These are phyloP conservation scores for Kluyveromyces lactis DNA, from an alignment of 805 yeast species.

Conservation along the genomic window DNA sequence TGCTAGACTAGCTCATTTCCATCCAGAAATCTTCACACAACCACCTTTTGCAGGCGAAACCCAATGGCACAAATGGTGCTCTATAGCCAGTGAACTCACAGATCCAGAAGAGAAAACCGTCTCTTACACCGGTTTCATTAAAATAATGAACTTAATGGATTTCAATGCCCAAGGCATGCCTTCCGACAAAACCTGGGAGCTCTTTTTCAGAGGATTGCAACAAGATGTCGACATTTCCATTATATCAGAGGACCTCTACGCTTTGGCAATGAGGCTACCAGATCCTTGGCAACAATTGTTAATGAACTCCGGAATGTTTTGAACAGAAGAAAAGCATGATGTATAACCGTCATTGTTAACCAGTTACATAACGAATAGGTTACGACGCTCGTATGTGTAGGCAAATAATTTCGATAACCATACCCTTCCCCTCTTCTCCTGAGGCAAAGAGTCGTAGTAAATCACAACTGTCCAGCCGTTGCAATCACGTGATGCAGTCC, in stretches of 20 bases:
- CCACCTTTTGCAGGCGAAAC: slow-evolving; percentile 27
- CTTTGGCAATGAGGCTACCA: slow-evolving; percentile 15
- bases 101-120: slow-evolving; percentile 86
- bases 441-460: no score
- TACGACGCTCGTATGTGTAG: no score
- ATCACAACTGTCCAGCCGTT: no score
- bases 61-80: slow-evolving; percentile 62
- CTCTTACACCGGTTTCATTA: slow-evolving; percentile 78
- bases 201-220: slow-evolving; percentile 21
- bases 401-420: no score
- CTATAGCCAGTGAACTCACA: slow-evolving; percentile 53
- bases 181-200: slow-evolving; percentile 15
- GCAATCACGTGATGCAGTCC: no score
- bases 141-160: slow-evolving; percentile 36
- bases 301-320: neutral
- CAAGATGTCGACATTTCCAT: slow-evolving; percentile 22
- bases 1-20: slow-evolving; percentile 70
- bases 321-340: neutral
- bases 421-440: no score
- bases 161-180: slow-evolving; percentile 14
- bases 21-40: slow-evolving; percentile 49
- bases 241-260: slow-evolving; percentile 24
- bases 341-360: no score
- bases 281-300: slow-evolving; percentile 2
- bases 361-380: no score